Evolutionary conservation across 208 protist genomes (phyloP).

Genomic region (Trypanosoma scelopori): DNA sequence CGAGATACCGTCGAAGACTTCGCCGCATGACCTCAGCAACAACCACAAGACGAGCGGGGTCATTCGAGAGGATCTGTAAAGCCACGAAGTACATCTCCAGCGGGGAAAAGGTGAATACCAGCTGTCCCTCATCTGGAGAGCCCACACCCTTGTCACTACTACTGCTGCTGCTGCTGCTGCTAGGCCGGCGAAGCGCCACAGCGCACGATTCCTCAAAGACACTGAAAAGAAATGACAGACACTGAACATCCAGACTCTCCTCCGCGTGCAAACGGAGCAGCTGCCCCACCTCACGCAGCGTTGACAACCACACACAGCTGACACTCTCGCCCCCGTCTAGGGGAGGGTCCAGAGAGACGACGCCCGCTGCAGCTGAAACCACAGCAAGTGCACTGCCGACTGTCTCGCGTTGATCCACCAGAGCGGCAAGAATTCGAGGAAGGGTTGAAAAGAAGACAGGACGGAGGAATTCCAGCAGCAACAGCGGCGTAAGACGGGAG

Average conservation of each 20-base stretch:
- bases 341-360: not conserved
- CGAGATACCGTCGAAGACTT: constrained; percentile 28
- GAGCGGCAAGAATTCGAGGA: constrained; percentile 12
- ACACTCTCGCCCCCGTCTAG: constrained; percentile 22
- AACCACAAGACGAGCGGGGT: constrained; percentile 36
- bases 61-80: constrained; percentile 21
- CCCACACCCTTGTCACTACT: not conserved
- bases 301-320: not conserved
- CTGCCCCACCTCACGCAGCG: constrained; percentile 14
- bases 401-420: constrained; percentile 10
- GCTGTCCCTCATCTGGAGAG: not conserved
- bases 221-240: constrained; percentile 25
- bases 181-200: not conserved
- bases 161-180: not conserved
- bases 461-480: constrained; percentile 26
- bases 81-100: constrained; percentile 37
- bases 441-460: constrained; percentile 23
- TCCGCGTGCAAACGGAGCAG: constrained; percentile 9
- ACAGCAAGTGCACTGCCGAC: constrained; percentile 2
- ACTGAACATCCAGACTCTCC: constrained; percentile 26
- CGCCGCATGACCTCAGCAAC: constrained; percentile 47
- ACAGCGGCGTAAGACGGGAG: constrained; percentile 4
- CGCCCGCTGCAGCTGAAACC: not conserved
- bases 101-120: constrained; percentile 35
- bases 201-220: constrained; percentile 14